phyloP scores from a whole-genome alignment of 2,329 filamentous ascomycete genomes.

The Zelopaecilomyces penicillatus region DNA sequence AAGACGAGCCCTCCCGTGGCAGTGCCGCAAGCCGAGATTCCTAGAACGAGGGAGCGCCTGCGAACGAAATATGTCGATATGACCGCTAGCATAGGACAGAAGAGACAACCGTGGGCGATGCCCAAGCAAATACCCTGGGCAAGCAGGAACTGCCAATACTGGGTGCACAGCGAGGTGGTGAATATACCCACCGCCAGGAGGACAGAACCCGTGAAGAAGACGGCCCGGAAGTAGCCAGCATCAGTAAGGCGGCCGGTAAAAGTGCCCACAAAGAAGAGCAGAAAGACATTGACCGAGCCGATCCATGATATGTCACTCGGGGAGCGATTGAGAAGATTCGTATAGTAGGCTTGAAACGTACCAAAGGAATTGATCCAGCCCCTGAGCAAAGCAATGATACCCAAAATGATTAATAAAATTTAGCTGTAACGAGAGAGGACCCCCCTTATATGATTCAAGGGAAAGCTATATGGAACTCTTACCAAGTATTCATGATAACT shows the following conservation, averaged over 20 bases:
- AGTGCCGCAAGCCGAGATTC: conserved; percentile 51
- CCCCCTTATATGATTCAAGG: neutral
- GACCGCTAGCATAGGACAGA: conserved; percentile 55
- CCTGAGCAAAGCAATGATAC: conserved; percentile 14
- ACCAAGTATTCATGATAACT: conserved; percentile 43
- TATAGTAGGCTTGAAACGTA: conserved; percentile 48
- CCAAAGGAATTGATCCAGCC: conserved; percentile 49
- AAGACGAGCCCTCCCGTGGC: conserved; percentile 53
- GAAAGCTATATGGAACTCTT: conserved; percentile 2
- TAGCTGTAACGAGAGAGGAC: too few species aligned
- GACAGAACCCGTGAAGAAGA: conserved; percentile 31
- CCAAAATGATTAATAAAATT: neutral
- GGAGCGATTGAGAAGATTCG: conserved; percentile 25
- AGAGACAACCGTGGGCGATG: conserved; percentile 53
- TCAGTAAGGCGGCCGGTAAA: conserved; percentile 46
- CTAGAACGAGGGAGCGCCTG: conserved; percentile 51
- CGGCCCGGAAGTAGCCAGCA: conserved; percentile 41
- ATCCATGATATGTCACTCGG: conserved; percentile 49
- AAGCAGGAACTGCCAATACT: conserved; percentile 50
- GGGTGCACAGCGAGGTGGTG: conserved; percentile 32
- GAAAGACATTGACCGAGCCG: conserved; percentile 44
- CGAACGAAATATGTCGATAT: conserved; percentile 58
- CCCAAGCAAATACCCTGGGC: conserved; percentile 50
- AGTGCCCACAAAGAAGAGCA: conserved; percentile 47
- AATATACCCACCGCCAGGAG: conserved; percentile 42